Percentiles rank a stretch among this genome's conserved stretches.
phyloP scores from a whole-genome alignment of 805 yeast species.

The Saccharomycopsis olivae region DNA sequence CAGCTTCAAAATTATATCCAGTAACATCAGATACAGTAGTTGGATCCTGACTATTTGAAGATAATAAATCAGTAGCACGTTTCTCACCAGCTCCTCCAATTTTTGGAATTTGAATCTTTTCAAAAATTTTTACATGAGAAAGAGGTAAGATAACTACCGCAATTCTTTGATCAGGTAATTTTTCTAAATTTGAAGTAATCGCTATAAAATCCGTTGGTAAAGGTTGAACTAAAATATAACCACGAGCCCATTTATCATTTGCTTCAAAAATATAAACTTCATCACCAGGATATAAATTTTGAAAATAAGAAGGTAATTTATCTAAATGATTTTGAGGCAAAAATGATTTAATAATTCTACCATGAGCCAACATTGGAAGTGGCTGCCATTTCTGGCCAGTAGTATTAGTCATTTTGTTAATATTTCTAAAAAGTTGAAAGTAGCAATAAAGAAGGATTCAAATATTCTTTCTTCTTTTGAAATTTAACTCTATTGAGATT shows the following conservation, averaged over 20 bases:
- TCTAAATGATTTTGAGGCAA: slow-evolving; percentile 32
- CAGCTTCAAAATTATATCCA: slow-evolving; percentile 15
- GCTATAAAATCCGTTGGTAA: slow-evolving; percentile 61
- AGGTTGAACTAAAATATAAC: slow-evolving; percentile 59
- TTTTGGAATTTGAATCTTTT: slow-evolving; percentile 31
- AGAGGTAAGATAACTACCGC: slow-evolving; percentile 53
- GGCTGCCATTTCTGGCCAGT: slow-evolving; percentile 34
- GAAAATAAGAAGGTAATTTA: slow-evolving; percentile 28
- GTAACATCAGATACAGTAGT: slow-evolving; percentile 19
- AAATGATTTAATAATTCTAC: slow-evolving; percentile 33
- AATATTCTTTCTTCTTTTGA: no score
- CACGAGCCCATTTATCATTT: slow-evolving; percentile 64
- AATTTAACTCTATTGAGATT: no score
- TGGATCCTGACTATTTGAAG: slow-evolving; percentile 20
- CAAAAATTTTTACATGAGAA: slow-evolving; percentile 37
- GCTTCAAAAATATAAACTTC: slow-evolving; percentile 66
- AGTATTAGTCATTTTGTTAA: background rate
- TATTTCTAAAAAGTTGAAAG: background rate
- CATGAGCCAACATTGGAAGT: slow-evolving; percentile 34
- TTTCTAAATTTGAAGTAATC: slow-evolving; percentile 41
- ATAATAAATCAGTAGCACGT: slow-evolving; percentile 17
- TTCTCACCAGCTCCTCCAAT: slow-evolving; percentile 17
- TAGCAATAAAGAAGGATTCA: no score
- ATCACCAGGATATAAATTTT: slow-evolving; percentile 64
- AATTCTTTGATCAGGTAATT: slow-evolving; percentile 46